A percentile compares a stretch with the other conserved stretches of the same genome.
Conservation (phyloP, 1,284 basidiomycete species). For the Sanguinoderma infundibulare region DNA sequence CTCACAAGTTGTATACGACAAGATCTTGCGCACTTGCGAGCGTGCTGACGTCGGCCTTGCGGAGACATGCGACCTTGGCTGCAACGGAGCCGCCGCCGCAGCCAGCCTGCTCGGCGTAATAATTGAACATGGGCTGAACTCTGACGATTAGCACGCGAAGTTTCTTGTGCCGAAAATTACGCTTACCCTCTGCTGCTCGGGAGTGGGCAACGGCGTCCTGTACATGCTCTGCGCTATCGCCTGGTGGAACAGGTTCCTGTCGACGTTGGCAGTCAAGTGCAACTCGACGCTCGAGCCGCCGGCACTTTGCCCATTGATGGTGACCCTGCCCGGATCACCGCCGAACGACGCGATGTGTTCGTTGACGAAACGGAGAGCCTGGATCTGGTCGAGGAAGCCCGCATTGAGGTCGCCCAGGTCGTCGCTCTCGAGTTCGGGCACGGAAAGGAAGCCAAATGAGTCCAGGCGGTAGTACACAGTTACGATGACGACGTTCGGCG, state of each 20-base stretch:
- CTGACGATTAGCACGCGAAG: neutral
- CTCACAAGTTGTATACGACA: slow-evolving; percentile 36
- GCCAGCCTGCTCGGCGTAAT: slow-evolving; percentile 51
- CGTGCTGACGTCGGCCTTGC: slow-evolving; percentile 51
- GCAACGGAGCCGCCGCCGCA: slow-evolving; percentile 44
- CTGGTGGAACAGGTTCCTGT: slow-evolving; percentile 47
- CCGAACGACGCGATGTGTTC: slow-evolving; percentile 65
- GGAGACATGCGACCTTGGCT: slow-evolving; percentile 49
- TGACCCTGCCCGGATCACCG: slow-evolving; percentile 58
- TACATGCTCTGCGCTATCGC: slow-evolving; percentile 67
- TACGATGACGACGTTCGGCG: slow-evolving; percentile 45
- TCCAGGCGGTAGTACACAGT: slow-evolving; percentile 50
- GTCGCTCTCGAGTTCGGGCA: slow-evolving; percentile 45
- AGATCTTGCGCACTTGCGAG: slow-evolving; percentile 60
- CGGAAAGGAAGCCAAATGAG: slow-evolving; percentile 47
- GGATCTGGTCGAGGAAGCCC: slow-evolving; percentile 64
- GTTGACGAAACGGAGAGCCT: slow-evolving; percentile 67
- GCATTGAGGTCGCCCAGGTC: slow-evolving; percentile 57
- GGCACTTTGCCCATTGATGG: slow-evolving; percentile 68
- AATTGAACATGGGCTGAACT: slow-evolving; percentile 53
- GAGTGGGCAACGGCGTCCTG: slow-evolving; percentile 49
- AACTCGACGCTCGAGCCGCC: slow-evolving; percentile 60
- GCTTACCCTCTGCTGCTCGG: slow-evolving; percentile 53
- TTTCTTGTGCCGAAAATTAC: neutral
- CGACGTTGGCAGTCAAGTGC: slow-evolving; percentile 53